Evolutionary conservation across 106 monocot species (phyloP), one percentile per base, ranked within the genome.

Genomic region (Gastrodia elata): DNA sequence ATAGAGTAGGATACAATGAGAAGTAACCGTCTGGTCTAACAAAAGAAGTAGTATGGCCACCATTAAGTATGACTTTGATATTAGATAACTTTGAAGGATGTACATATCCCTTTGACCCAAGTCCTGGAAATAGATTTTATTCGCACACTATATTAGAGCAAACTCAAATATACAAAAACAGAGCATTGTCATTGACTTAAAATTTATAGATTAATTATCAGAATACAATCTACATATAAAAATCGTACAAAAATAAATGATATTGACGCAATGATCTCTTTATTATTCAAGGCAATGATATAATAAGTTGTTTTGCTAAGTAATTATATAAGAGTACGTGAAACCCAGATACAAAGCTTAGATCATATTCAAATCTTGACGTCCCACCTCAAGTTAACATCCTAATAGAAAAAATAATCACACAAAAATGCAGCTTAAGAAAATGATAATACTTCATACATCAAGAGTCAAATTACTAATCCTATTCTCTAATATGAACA

Each of bases 61-160:
- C 96, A 86, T 97, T 97, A 65, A 97, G 92, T 67, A 97, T 84
- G 48, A 97, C 79, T 76, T 92, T 97, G 20, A 78, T 76, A 55
- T 92, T 88, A 26, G 87, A 79, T 4, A 78, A 49, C 75, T 97
- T 97, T 68, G 84, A 68, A 74, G 84, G 77, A 68, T 82, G 79
- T 52, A 84, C 92, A 86, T 81, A 83, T 64, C 77, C 84, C 76
- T 84, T 92, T 38, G 83, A 55, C 56, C 78, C 80, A 8, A 72
- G 4, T 68, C 78, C 84, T 90, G 74, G 6, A 20, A 57, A 46
- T n/a, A 52, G 20, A 38, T 24, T 36, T n/a, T 38, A 22, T 38
- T n/a, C 35, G 39, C 8, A 68, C 37, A 38, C 7, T 38, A 38
- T 68, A 68, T 59, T 61, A 65, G 46, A 34, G 68, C 11, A 36